These are phyloP conservation scores for Cryptosporidium baileyi DNA, from an alignment of 169 alveolate genomes.

Conservation along the genomic window DNA sequence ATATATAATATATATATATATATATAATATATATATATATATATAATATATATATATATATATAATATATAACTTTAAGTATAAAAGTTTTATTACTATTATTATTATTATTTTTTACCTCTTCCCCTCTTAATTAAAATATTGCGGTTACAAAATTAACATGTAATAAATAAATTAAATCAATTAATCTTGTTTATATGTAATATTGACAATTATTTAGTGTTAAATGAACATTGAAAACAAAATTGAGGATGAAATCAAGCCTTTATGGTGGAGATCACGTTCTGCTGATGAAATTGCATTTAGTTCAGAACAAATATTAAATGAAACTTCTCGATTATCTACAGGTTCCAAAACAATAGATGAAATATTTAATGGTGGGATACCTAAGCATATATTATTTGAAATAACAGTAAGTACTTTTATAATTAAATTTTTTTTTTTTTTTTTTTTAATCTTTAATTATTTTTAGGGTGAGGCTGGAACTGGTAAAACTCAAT, in stretches of 20 bases:
- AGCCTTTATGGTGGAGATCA: constrained; percentile 62
- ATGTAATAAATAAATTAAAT: too few relatives aligned
- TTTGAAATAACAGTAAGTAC: constrained; percentile 64
- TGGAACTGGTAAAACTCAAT: constrained; percentile 63
- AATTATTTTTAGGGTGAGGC: constrained; percentile 54
- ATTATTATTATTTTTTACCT: too few relatives aligned
- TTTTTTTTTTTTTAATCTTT: background rate
- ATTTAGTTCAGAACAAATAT: background rate
- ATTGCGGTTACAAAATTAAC: too few relatives aligned
- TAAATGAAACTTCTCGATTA: background rate
- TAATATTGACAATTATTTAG: background rate
- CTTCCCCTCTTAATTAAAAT: too few relatives aligned
- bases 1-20: too few relatives aligned
- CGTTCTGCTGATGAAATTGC: constrained; percentile 37
- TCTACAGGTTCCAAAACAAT: constrained; percentile 30
- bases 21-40: too few relatives aligned
- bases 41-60: too few relatives aligned
- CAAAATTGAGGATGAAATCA: background rate
- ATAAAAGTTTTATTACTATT: background rate
- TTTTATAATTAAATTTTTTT: too few relatives aligned
- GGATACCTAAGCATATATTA: constrained; percentile 22
- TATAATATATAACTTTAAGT: too few relatives aligned
- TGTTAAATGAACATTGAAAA: background rate
- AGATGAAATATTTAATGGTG: constrained; percentile 42
- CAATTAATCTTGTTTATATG: background rate